Base-by-base conservation (phyloP, 495 filamentous ascomycete genomes). In the Aspergillus conjunctus region DNA sequence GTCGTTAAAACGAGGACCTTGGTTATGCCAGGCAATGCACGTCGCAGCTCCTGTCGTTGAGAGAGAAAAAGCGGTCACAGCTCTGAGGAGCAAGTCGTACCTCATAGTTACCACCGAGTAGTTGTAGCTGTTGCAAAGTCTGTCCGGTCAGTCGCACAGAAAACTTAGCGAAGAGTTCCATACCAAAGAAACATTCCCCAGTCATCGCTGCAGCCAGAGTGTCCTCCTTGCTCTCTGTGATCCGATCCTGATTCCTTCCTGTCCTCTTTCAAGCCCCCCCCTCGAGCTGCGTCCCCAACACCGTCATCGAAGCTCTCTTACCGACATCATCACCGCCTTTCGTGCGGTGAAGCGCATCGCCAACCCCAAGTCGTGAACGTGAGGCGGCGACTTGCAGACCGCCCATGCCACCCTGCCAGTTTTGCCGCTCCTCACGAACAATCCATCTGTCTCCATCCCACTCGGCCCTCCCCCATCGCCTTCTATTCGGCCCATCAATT, bases 281-380 rank as follows among this genome's bases (percentile, higher is more conserved):
- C 37, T n/a, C 11, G 37, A 41, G 37, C 11, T 41, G 26, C 26
- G 26, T 26, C 26, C n/a, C 26, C 26, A 26, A 43, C 9, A 58
- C 9, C 33, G 49, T 56, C 51, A 54, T 51, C 39, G 48, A 51
- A 26, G 37, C 62, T 52, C 26, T 31, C 44, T 33, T 21, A 67
- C 59, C 69, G 67, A 71, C 65, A 59, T 67, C 67, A 73, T 77
- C 76, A 77, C 75, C 75, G 73, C 75, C 76, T 76, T 76, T 67
- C 63, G 66, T 79, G 76, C 76, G 76, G 76, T 79, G 76, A 79
- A 75, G 72, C 63, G 43, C 60, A 63, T 66, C 54, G 26, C 49
- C 57, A 66, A 61, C 58, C 53, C 59, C 65, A 59, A 67, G 62
- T 67, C 64, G 60, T 66, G 58, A 65, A 59, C 49, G 48, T 64